Evolutionary conservation across 306 rosid species (phyloP), one percentile per base, ranked within the genome.

Genomic region (Hippophae gyantsensis): DNA sequence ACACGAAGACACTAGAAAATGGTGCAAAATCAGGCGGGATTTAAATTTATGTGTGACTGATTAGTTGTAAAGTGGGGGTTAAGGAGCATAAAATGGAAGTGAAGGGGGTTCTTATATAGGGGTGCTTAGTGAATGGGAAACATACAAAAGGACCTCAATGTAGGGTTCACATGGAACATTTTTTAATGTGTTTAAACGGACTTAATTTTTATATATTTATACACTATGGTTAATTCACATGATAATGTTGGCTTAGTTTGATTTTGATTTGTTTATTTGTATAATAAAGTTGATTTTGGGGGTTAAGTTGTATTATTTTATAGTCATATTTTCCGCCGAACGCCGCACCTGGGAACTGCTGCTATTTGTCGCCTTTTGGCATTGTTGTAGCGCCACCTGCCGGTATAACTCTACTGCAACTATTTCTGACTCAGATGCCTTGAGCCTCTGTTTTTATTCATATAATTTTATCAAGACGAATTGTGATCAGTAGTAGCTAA

Each of bases 331-430:
- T 80, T 77, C 73, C 95, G 93, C 99, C 95, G 96, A 88, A 78
- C 90, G 88, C 96, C 94, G 90, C 82, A 85, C 86, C 82, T 92
- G 84, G 89, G 84, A 85, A 83, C 78, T 81, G 96, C 76, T 69
- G 83, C 71, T 49, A 10, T 44, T 62, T 67, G 88, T 85, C 74
- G 88, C 73, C 42, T 81, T 80, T 75, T 65, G 64, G 64, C 52
- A 23, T 41, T 65, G 48, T 66, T 43, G 7, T 48, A 78, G 67
- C 63, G 81, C 69, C 83, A 76, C 81, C 74, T 70, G 76, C 66
- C 62, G 44, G 79, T 73, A 14, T 14, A 41, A 6, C 77, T 66
- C 64, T 54, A 72, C 80, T 76, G 66, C 85, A 72, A 51, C 38
- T 32, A 32, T 32, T 32, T 32, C 38, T 32, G 3, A 32, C 0